Evolutionary conservation across 805 yeast species (phyloP), one percentile per base, ranked within the genome.

Genomic region (Candida ovalis): DNA sequence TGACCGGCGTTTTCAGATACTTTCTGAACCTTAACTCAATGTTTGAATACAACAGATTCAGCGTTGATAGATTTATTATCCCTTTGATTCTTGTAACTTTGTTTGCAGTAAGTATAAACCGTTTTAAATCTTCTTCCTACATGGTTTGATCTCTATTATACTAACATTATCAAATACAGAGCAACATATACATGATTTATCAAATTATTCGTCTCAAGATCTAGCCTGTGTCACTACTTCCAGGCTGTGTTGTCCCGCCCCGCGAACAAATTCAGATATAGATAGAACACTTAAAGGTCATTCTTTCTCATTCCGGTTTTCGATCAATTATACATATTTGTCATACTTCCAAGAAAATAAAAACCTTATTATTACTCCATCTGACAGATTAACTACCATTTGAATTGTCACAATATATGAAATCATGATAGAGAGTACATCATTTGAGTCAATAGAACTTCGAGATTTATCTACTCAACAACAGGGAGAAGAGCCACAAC

Each of bases 21-120:
- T 46, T 57, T 24, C 28, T 46, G 18, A 60, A 60, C 41, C 30
- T 57, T 19, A 55, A 60, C 24, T 40, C 43, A 15, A 45, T 62
- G 43, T 41, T 58, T 8, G 40, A 21, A 2, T 40, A 44, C 10
- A 46, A 56, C 23, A 44, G 47, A 17, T 54, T 57, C 44, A 52
- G 47, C n/a, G 56, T 50, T 3, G 60, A 56, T 25, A 45, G 60
- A 23, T 23, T 44, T 3, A 45, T 48, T 9, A 40, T 56, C 6
- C 43, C 54, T 18, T 18, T 43, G 13, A 12, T 51, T 4, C 44
- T 49, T 22, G 22, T 48, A 4, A 4, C 45, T 3, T 21, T 58
- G 35, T 41, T 44, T 13, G 51, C 46, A 3, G 57, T 54, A 40
- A 45, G 57, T 51, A 25, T 19, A 32, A 15, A 30, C n/a, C n/a